Conservation (phyloP, 2,329 filamentous ascomycete species). For the Pyrenophora graminea region DNA sequence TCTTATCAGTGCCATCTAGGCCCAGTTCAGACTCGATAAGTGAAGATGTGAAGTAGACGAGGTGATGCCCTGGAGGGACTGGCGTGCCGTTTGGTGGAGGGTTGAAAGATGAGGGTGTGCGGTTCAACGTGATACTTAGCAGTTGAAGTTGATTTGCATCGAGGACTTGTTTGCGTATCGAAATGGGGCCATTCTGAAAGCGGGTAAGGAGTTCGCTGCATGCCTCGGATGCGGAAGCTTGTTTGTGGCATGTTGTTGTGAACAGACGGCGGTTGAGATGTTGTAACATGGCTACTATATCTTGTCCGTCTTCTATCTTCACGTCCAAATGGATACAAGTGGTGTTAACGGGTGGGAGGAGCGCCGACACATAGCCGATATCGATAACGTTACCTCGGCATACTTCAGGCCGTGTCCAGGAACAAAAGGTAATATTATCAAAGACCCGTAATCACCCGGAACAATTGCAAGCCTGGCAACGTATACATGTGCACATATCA, state of each 20-base stretch:
- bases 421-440: not conserved
- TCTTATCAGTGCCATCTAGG: conserved; percentile 80
- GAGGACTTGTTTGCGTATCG: conserved; percentile 35
- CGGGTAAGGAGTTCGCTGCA: conserved; percentile 38
- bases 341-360: not conserved
- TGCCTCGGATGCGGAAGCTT: conserved; percentile 35
- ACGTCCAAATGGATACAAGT: not conserved
- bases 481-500: not conserved
- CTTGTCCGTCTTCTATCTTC: too few species aligned
- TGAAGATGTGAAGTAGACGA: conserved; percentile 85
- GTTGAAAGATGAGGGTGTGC: conserved; percentile 25
- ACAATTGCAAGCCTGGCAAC: not conserved
- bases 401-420: not conserved
- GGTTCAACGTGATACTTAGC: conserved; percentile 34
- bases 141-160: conserved; percentile 43
- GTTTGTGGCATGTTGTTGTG: conserved; percentile 16
- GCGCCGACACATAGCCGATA: conserved; percentile 26
- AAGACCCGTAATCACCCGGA: not conserved
- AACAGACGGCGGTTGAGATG: conserved; percentile 27
- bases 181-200: conserved; percentile 35
- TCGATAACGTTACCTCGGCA: conserved; percentile 14
- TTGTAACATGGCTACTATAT: conserved; percentile 12
- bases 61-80: conserved; percentile 74
- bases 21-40: conserved; percentile 67
- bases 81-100: conserved; percentile 33